These are phyloP conservation scores for Moelleriella libera DNA, from an alignment of 2,329 filamentous ascomycete genomes.

Conservation along the genomic window DNA sequence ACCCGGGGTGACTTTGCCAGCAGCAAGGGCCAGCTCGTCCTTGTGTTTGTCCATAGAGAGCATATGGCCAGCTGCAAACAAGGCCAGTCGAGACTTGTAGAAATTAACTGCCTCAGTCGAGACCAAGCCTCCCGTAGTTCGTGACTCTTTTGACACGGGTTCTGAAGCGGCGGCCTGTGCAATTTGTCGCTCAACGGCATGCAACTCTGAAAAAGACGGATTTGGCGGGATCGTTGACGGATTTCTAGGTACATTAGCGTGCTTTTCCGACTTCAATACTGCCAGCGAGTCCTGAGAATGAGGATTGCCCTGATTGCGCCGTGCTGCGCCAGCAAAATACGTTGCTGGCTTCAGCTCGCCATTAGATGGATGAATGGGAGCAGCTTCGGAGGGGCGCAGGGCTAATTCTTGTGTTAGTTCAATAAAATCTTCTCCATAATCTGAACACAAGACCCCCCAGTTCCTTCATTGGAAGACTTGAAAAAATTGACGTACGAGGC, in stretches of 20 bases:
- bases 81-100: constrained; percentile 23
- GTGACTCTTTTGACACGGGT: too few relatives aligned
- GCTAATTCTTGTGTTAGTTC: not conserved
- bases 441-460: not conserved
- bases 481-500: constrained; percentile 17
- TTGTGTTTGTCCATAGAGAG: constrained; percentile 27
- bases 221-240: too few relatives aligned
- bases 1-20: constrained; percentile 52
- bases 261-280: not conserved
- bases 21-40: constrained; percentile 35
- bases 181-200: too few relatives aligned
- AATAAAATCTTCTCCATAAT: not conserved
- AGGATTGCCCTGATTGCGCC: not conserved
- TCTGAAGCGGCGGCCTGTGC: too few relatives aligned
- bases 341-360: not conserved
- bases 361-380: not conserved
- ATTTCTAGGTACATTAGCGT: too few relatives aligned
- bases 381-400: not conserved
- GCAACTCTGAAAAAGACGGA: too few relatives aligned
- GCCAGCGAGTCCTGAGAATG: not conserved
- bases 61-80: constrained; percentile 19
- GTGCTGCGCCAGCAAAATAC: not conserved
- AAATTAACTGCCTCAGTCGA: not conserved
- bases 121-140: too few relatives aligned
- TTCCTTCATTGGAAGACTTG: not conserved